These are phyloP conservation scores for Deakozyma indianensis DNA, from an alignment of 805 yeast genomes.

Conservation along the genomic window DNA sequence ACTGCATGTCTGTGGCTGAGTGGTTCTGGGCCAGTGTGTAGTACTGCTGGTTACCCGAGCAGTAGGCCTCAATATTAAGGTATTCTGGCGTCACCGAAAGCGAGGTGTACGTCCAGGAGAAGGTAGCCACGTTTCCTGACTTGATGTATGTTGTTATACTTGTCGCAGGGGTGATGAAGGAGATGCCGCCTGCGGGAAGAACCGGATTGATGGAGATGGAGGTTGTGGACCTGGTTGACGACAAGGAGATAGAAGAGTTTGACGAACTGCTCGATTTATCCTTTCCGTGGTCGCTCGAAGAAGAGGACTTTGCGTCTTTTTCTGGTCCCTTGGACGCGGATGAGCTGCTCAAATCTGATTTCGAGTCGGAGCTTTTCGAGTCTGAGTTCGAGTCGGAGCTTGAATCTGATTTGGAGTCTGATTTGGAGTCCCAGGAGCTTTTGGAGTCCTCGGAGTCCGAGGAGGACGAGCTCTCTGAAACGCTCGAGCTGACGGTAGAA, in stretches of 20 bases:
- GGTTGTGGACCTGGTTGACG: neutral
- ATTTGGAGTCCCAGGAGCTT: too few relatives aligned
- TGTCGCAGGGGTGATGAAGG: constrained; percentile 20
- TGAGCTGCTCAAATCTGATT: too few relatives aligned
- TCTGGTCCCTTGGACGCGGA: too few relatives aligned
- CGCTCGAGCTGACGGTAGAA: too few relatives aligned
- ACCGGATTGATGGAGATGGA: constrained; percentile 20
- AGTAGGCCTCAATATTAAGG: constrained; percentile 24
- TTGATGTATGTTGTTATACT: constrained; percentile 23
- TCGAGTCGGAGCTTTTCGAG: too few relatives aligned
- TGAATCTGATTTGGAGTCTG: too few relatives aligned
- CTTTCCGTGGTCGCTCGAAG: too few relatives aligned
- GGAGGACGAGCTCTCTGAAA: too few relatives aligned
- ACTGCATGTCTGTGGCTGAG: constrained; percentile 15
- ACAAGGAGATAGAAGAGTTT: neutral
- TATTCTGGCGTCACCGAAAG: constrained; percentile 22
- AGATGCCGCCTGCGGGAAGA: constrained; percentile 23
- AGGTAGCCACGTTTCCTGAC: constrained; percentile 25
- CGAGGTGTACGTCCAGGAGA: constrained; percentile 26
- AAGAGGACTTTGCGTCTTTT: too few relatives aligned
- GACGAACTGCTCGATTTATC: too few relatives aligned
- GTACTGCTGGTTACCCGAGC: constrained; percentile 22
- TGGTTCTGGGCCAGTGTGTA: constrained; percentile 24
- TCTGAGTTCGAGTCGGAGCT: too few relatives aligned
- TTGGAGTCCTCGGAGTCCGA: too few relatives aligned